A percentile compares a stretch with the other conserved stretches of the same genome.
These are phyloP conservation scores for Alternaria tenuissima DNA, from an alignment of 2,329 filamentous ascomycete species.

Conservation along the genomic window DNA sequence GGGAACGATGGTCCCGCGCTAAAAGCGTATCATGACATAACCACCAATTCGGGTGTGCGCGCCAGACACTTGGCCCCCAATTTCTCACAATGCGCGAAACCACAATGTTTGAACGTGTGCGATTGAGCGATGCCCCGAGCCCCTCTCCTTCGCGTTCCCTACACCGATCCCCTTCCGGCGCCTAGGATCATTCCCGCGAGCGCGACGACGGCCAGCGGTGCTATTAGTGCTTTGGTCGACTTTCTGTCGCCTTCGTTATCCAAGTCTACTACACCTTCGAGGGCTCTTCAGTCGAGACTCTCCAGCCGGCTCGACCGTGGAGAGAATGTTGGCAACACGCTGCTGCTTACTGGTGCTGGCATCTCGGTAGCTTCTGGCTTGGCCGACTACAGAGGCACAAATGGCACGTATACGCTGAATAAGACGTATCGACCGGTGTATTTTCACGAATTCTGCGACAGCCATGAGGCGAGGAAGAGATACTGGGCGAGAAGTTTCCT, in stretches of 20 bases:
- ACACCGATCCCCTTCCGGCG: slow-evolving; percentile 80
- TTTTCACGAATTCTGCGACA: slow-evolving; percentile 84
- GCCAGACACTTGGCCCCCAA: not conserved
- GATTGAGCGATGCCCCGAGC: slow-evolving; percentile 58
- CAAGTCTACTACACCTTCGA: slow-evolving; percentile 22
- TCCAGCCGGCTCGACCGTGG: slow-evolving; percentile 6
- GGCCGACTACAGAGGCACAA: slow-evolving; percentile 87
- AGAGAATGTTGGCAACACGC: slow-evolving; percentile 61
- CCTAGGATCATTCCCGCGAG: slow-evolving; percentile 77
- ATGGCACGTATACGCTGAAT: slow-evolving; percentile 93
- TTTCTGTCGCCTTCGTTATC: slow-evolving; percentile 69
- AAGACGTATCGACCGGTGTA: slow-evolving; percentile 91
- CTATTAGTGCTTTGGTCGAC: slow-evolving; percentile 76
- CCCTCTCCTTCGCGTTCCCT: slow-evolving; percentile 82
- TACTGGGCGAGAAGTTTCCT: slow-evolving; percentile 97
- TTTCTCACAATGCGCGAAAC: slow-evolving; percentile 8
- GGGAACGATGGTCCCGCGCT: slow-evolving; percentile 7
- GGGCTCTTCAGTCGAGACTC: slow-evolving; percentile 12
- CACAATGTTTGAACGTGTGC: slow-evolving; percentile 18
- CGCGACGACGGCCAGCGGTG: slow-evolving; percentile 74
- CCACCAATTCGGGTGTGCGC: slow-evolving; percentile 3
- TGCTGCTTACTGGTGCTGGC: slow-evolving; percentile 82
- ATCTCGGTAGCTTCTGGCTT: slow-evolving; percentile 93
- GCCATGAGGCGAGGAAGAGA: slow-evolving; percentile 84
- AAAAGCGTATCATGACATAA: slow-evolving; percentile 23